These are phyloP conservation scores for Piloderma croceum DNA, from an alignment of 768 basidiomycete genomes.

Conservation along the genomic window DNA sequence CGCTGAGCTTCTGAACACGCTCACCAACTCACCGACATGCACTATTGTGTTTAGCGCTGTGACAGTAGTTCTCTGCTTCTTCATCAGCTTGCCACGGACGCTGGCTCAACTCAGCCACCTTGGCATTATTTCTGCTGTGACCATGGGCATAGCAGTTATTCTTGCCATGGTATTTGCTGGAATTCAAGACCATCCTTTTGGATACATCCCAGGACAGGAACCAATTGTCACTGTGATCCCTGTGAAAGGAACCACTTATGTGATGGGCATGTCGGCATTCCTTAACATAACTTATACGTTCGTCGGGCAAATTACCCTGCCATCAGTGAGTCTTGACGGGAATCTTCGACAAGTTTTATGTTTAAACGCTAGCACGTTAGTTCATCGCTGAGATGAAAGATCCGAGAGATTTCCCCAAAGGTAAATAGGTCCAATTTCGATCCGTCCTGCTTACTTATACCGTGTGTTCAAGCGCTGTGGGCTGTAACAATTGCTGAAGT, in stretches of 20 bases:
- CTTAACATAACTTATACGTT: constrained; percentile 43
- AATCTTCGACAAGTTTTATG: too few species aligned
- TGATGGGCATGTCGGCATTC: constrained; percentile 38
- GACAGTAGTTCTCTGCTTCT: constrained; percentile 34
- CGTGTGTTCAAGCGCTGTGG: constrained; percentile 29
- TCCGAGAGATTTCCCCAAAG: constrained; percentile 42
- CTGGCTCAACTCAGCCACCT: constrained; percentile 35
- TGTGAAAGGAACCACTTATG: constrained; percentile 33
- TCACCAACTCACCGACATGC: constrained; percentile 36
- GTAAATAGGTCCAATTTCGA: constrained; percentile 17
- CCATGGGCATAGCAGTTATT: constrained; percentile 43
- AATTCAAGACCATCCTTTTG: constrained; percentile 36
- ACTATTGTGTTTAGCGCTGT: constrained; percentile 36
- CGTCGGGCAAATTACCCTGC: constrained; percentile 40
- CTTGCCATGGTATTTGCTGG: constrained; percentile 39
- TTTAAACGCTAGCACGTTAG: not conserved
- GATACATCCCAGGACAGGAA: constrained; percentile 30
- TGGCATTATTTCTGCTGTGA: constrained; percentile 36
- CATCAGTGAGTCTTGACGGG: constrained; percentile 31
- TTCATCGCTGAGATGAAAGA: constrained; percentile 21
- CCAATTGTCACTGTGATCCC: constrained; percentile 35
- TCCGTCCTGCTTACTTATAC: too few species aligned
- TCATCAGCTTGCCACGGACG: constrained; percentile 40
- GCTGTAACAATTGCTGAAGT: constrained; percentile 39
- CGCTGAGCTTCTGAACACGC: constrained; percentile 40